Base-by-base conservation (phyloP, 208 protist genomes). In the Crithidia fasciculata region DNA sequence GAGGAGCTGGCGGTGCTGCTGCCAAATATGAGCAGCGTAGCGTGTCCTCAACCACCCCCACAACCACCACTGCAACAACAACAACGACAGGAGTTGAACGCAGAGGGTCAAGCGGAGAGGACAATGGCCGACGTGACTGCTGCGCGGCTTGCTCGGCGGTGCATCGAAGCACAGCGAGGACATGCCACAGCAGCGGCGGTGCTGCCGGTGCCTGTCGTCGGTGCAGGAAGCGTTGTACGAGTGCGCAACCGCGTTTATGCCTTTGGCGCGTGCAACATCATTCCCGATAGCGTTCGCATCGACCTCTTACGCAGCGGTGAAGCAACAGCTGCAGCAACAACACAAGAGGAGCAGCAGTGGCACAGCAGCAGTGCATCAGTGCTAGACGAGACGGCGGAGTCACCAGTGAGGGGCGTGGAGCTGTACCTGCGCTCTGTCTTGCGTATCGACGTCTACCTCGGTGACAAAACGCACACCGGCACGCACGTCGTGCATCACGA, bases 211-310 rank as follows among this genome's bases (percentile, higher is more conserved):
- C 79, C 80, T 36, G 80, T 78, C 2, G 76, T 88, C 55, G 83
- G 83, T 45, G 64, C 69, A 4, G 67, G 67, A 16, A 85, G 76
- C 41, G 72, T 77, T 0, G 84, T 88, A 16, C 63, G 59, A 5
- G 62, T 85, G 41, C 72, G 63, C 9, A 53, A 53, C 9, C 67
- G 63, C 13, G 73, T 79, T 3, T 88, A 82, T 71, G 67, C 78
- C 53, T 50, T 88, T n/a, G 84, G 77, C 0, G 78, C 78, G 37
- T 88, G 84, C 57, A 84, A 81, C 62, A 81, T 59, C 39, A 66
- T 88, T 36, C 84, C 74, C 10, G 28, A 36, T 10, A 43, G 45
- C 39, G 77, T 82, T 4, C n/a, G 54, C 45, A 15, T 78, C 5
- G 45, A 63, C 43, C 55, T 63, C 16, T 44, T 73, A 2, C 39